phyloP scores from a whole-genome alignment of 1,284 basidiomycete genomes.

The Cystobasidiaceae sp. region DNA sequence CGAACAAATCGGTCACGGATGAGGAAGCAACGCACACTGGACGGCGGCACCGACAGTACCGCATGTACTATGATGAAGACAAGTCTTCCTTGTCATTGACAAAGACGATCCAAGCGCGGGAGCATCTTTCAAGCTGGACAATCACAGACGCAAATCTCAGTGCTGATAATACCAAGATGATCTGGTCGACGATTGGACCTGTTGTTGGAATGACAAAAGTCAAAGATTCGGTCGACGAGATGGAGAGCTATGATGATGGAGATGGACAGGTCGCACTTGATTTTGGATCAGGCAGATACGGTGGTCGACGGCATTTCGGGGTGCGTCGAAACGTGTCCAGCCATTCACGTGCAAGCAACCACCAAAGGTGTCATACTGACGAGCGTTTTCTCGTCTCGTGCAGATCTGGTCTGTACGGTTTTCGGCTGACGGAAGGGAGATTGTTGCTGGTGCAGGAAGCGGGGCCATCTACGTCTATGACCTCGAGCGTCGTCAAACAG shows the following conservation, averaged over 20 bases:
- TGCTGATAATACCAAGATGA: slow-evolving; percentile 85
- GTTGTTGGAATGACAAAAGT: slow-evolving; percentile 30
- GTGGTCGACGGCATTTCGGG: slow-evolving; percentile 41
- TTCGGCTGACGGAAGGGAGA: slow-evolving; percentile 90
- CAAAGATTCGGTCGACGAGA: slow-evolving; percentile 24
- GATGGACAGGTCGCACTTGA: slow-evolving; percentile 17
- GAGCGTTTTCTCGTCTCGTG: background rate
- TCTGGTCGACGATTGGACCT: slow-evolving; percentile 71
- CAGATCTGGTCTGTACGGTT: slow-evolving; percentile 89
- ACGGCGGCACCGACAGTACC: background rate
- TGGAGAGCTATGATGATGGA: slow-evolving; percentile 32
- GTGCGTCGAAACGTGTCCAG: slow-evolving; percentile 35
- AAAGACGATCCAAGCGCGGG: slow-evolving; percentile 71
- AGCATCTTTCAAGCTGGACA: slow-evolving; percentile 61
- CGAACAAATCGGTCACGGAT: slow-evolving; percentile 35
- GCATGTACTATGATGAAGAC: slow-evolving; percentile 30
- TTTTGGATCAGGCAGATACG: slow-evolving; percentile 10
- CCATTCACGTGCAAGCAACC: no score
- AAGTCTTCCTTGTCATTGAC: slow-evolving; percentile 60
- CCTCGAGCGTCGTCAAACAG: slow-evolving; percentile 68
- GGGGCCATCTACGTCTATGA: slow-evolving; percentile 86
- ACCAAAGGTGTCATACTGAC: no score
- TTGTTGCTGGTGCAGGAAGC: slow-evolving; percentile 57
- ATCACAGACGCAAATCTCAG: slow-evolving; percentile 92
- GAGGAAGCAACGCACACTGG: background rate